Conservation (phyloP, 176 grass and related monocot genomes). For the Thinopyrum elongatum region DNA sequence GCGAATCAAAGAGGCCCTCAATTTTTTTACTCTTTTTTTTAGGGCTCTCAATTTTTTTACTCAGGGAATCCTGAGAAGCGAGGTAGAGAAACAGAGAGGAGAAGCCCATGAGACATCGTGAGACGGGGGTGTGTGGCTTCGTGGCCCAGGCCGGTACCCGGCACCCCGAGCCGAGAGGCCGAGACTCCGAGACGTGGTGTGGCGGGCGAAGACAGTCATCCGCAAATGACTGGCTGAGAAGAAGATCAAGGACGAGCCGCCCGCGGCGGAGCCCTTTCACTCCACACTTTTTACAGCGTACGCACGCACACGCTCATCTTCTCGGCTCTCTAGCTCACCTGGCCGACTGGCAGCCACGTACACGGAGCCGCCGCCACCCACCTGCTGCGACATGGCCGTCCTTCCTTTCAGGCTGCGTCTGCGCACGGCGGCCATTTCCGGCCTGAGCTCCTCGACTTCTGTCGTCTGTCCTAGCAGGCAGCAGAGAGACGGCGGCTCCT, state of each 20-base stretch:
- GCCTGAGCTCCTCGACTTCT: not conserved
- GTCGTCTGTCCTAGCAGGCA: not conserved
- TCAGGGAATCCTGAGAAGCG: too few relatives aligned
- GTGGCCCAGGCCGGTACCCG: too few relatives aligned
- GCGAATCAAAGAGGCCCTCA: too few relatives aligned
- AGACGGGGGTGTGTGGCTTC: too few relatives aligned
- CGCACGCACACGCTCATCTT: not conserved
- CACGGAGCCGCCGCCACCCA: not conserved
- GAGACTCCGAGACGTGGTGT: too few relatives aligned
- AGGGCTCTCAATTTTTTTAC: too few relatives aligned
- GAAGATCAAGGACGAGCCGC: not conserved
- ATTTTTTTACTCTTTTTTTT: too few relatives aligned
- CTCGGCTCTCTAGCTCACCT: not conserved
- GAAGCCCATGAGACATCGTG: too few relatives aligned
- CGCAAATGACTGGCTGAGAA: conserved; percentile 12
- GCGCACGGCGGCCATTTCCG: not conserved
- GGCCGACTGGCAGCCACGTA: not conserved
- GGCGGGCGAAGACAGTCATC: not conserved
- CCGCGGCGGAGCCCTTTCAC: not conserved
- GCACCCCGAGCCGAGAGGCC: too few relatives aligned
- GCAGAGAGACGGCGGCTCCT: conserved; percentile 1
- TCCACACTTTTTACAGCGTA: not conserved
- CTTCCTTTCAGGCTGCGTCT: conserved; percentile 49
- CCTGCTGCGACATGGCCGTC: conserved; percentile 44
- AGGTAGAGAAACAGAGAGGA: too few relatives aligned